Conservation (phyloP, 495 filamentous ascomycete genomes). For the Xylaria grammica region DNA sequence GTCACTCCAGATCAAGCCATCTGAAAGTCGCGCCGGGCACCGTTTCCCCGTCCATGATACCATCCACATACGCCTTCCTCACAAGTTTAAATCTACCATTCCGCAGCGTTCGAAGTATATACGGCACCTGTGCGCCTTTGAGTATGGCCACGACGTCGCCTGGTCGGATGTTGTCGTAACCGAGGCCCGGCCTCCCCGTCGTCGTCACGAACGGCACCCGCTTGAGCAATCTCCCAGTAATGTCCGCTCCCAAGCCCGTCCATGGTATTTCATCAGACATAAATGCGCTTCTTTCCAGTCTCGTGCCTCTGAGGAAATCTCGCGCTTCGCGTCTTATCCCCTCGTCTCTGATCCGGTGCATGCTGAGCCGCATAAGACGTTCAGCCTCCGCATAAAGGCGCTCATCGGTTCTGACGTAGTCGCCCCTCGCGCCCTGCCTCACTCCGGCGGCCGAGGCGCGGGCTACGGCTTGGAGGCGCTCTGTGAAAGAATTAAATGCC, state of each 20-base stretch:
- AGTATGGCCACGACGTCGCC: constrained; percentile 23
- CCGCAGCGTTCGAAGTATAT: constrained; percentile 19
- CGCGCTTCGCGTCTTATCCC: too few relatives aligned
- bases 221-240: not conserved
- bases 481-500: constrained; percentile 3
- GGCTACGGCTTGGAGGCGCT: constrained; percentile 19
- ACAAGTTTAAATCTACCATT: constrained; percentile 23
- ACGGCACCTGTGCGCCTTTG: constrained; percentile 25
- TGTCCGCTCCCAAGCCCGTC: not conserved
- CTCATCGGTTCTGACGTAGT: too few relatives aligned
- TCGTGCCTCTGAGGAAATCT: too few relatives aligned
- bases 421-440: not conserved
- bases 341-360: too few relatives aligned
- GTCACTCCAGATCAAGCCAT: not conserved
- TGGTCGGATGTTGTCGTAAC: constrained; percentile 8
- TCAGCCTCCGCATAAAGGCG: too few relatives aligned
- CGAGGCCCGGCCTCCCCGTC: constrained; percentile 23
- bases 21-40: too few relatives aligned
- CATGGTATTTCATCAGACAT: not conserved
- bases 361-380: too few relatives aligned
- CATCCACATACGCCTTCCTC: constrained; percentile 30
- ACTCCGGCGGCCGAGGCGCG: constrained; percentile 11
- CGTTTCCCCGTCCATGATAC: constrained; percentile 31
- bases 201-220: constrained; percentile 21
- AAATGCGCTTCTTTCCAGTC: not conserved